Evolutionary conservation across 2,329 filamentous ascomycete species (phyloP).

Genomic region (Pseudogymnoascus sp.): DNA sequence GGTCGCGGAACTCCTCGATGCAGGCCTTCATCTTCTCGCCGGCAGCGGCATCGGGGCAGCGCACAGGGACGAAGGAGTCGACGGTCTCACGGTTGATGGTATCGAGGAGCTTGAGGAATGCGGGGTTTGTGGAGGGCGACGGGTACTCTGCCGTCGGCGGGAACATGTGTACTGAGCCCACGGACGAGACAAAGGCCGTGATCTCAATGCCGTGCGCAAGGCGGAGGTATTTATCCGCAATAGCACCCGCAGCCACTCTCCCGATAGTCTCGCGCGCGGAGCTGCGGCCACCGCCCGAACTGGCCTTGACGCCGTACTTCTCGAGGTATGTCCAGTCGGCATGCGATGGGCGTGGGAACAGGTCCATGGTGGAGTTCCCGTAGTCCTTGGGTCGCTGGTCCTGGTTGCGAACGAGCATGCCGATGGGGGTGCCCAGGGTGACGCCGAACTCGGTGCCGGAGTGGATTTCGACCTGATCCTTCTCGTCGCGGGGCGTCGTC

Average conservation of each 20-base stretch:
- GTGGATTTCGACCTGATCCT: conserved; percentile 84
- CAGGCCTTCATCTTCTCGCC: conserved; percentile 65
- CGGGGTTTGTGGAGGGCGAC: conserved; percentile 63
- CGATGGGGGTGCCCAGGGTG: conserved; percentile 86
- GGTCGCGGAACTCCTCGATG: conserved; percentile 71
- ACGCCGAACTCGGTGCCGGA: conserved; percentile 85
- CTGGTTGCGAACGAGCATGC: conserved; percentile 79
- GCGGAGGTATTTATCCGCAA: conserved; percentile 85
- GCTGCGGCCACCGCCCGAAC: conserved; percentile 79
- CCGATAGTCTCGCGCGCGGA: conserved; percentile 94
- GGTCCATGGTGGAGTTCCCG: conserved; percentile 78
- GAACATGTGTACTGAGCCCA: conserved; percentile 72
- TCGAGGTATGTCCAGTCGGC: conserved; percentile 96
- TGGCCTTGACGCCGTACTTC: conserved; percentile 93
- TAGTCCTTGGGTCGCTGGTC: conserved; percentile 92
- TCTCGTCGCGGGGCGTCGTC: conserved; percentile 87
- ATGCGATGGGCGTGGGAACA: conserved; percentile 83
- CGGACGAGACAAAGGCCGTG: conserved; percentile 78
- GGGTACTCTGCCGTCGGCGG: conserved; percentile 61
- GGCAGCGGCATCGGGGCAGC: conserved; percentile 65
- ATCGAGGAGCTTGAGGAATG: conserved; percentile 66
- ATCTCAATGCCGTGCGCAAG: conserved; percentile 82
- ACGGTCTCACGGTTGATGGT: conserved; percentile 67
- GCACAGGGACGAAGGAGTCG: conserved; percentile 75
- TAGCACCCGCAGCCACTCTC: conserved; percentile 81